Percentiles rank a stretch among this genome's conserved stretches.
Conservation (phyloP, 2,329 filamentous ascomycete species). For the Monosporascus sp. region DNA sequence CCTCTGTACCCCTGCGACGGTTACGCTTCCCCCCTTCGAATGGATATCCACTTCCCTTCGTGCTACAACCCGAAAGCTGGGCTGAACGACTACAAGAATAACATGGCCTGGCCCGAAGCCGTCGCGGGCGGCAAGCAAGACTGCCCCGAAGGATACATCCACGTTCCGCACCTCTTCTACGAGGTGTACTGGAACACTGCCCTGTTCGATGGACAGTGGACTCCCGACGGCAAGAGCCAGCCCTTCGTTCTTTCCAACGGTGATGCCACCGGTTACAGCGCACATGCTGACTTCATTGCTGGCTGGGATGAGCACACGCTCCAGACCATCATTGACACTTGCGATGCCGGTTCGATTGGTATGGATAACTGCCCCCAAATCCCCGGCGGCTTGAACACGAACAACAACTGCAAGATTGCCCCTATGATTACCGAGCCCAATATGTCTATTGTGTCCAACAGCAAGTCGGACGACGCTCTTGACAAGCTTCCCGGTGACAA, state of each 20-base stretch:
- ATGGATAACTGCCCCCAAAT: slow-evolving; percentile 60
- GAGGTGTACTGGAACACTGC: slow-evolving; percentile 58
- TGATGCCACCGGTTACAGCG: slow-evolving; percentile 63
- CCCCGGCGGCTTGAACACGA: slow-evolving; percentile 44
- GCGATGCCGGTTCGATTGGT: slow-evolving; percentile 52
- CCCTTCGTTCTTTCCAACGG: slow-evolving; percentile 67
- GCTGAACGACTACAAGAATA: slow-evolving; percentile 54
- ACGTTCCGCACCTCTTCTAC: slow-evolving; percentile 52
- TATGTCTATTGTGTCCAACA: slow-evolving; percentile 10
- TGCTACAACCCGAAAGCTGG: slow-evolving; percentile 65
- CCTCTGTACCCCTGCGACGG: slow-evolving; percentile 65
- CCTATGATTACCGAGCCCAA: slow-evolving; percentile 37
- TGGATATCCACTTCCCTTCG: slow-evolving; percentile 66
- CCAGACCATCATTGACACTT: slow-evolving; percentile 62
- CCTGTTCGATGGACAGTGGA: slow-evolving; percentile 46
- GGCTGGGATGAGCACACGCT: slow-evolving; percentile 64
- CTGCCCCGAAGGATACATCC: slow-evolving; percentile 49
- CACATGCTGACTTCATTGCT: slow-evolving; percentile 68
- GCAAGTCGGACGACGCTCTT: slow-evolving; percentile 34
- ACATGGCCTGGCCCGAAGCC: slow-evolving; percentile 58
- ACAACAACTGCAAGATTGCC: slow-evolving; percentile 43
- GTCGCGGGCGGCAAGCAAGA: slow-evolving; percentile 42
- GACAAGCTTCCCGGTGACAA: slow-evolving; percentile 49
- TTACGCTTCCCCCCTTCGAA: slow-evolving; percentile 53
- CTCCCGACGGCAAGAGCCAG: slow-evolving; percentile 46